These are phyloP conservation scores for Cutaneotrichosporon cyanovorans DNA, from an alignment of 1,284 basidiomycete species.

Conservation along the genomic window DNA sequence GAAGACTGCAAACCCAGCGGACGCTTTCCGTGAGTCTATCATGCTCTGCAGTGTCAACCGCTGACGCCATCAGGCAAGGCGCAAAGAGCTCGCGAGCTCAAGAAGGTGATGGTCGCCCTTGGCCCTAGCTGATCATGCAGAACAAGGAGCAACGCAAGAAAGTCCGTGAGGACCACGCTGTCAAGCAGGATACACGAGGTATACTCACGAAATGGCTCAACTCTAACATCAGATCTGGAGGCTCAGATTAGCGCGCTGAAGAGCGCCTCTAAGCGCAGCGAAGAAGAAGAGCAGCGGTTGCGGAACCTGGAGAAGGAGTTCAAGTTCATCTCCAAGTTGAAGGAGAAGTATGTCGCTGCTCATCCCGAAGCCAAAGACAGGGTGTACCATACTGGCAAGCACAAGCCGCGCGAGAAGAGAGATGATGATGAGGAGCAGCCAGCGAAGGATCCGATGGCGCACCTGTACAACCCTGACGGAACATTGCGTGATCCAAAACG, in stretches of 20 bases:
- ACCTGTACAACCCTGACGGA: slow-evolving; percentile 68
- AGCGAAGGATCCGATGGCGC: slow-evolving; percentile 17
- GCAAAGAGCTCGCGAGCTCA: slow-evolving; percentile 77
- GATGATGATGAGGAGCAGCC: slow-evolving; percentile 43
- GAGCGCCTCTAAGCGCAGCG: slow-evolving; percentile 21
- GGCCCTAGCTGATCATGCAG: slow-evolving; percentile 46
- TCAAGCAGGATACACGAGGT: slow-evolving; percentile 83
- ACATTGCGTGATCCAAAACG: slow-evolving; percentile 75
- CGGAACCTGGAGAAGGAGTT: slow-evolving; percentile 65
- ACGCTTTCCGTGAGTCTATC: slow-evolving; percentile 66
- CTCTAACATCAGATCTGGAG: slow-evolving; percentile 37
- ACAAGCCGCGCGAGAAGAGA: slow-evolving; percentile 39
- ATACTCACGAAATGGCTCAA: background rate
- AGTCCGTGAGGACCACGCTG: slow-evolving; percentile 67
- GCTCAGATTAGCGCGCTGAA: slow-evolving; percentile 37
- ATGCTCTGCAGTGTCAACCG: too few species aligned
- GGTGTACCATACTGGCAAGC: slow-evolving; percentile 52
- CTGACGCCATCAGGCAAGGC: slow-evolving; percentile 61
- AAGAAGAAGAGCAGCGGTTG: slow-evolving; percentile 35
- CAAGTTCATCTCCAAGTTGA: slow-evolving; percentile 68
- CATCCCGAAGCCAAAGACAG: slow-evolving; percentile 79
- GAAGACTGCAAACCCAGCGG: slow-evolving; percentile 69
- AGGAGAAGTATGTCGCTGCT: slow-evolving; percentile 79
- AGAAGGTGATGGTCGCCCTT: slow-evolving; percentile 58
- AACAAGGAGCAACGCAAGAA: slow-evolving; percentile 75